These are phyloP conservation scores for Clathrospora elynae DNA, from an alignment of 2,329 filamentous ascomycete species.

Conservation along the genomic window DNA sequence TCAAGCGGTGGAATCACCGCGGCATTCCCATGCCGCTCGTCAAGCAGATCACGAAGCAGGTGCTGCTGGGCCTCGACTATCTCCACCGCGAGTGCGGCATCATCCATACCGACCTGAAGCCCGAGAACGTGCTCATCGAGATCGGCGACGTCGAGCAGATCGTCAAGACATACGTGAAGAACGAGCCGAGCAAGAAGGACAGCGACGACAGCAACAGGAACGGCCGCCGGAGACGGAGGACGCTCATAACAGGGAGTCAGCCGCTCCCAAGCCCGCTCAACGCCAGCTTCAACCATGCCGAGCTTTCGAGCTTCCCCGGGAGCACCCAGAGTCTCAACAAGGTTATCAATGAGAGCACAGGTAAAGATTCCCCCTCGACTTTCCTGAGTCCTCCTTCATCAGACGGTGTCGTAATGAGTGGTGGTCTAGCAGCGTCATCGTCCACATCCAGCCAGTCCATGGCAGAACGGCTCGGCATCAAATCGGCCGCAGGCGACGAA, in stretches of 20 bases:
- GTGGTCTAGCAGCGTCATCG: slow-evolving; percentile 58
- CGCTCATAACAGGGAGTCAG: slow-evolving; percentile 95
- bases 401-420: slow-evolving; percentile 60
- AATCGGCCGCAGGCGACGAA: slow-evolving; percentile 57
- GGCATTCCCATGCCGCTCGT: slow-evolving; percentile 96
- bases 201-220: slow-evolving; percentile 92
- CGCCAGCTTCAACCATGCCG: slow-evolving; percentile 81
- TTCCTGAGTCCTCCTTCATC: slow-evolving; percentile 49
- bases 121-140: slow-evolving; percentile 97
- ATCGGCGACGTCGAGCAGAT: slow-evolving; percentile 99
- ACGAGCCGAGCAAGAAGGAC: slow-evolving; percentile 66
- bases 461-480: slow-evolving; percentile 62
- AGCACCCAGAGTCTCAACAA: slow-evolving; percentile 78
- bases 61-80: slow-evolving; percentile 92
- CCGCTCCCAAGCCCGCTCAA: slow-evolving; percentile 94
- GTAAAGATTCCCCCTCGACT: slow-evolving; percentile 60
- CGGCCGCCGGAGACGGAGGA: slow-evolving; percentile 84
- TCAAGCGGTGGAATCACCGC: slow-evolving; percentile 98
- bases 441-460: slow-evolving; percentile 58
- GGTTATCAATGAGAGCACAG: slow-evolving; percentile 72
- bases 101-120: slow-evolving; percentile 97
- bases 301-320: slow-evolving; percentile 65
- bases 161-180: slow-evolving; percentile 93
- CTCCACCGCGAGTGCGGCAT: slow-evolving; percentile 97
- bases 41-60: slow-evolving; percentile 98